These are phyloP conservation scores for Sextonia rubra DNA, from an alignment of 164 flowering plant genomes.

Conservation along the genomic window DNA sequence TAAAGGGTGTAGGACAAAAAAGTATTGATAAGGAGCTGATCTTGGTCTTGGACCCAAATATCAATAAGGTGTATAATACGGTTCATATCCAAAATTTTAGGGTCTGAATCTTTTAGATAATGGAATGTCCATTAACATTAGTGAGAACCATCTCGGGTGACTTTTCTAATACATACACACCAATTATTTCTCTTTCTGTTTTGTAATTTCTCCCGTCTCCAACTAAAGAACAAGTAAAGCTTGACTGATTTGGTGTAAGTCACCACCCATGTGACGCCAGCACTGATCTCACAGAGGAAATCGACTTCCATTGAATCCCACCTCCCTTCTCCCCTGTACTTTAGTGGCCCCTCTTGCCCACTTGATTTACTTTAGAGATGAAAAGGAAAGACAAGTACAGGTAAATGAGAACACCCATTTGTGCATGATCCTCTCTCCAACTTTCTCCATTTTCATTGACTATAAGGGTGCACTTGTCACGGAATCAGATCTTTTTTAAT, in stretches of 20 bases:
- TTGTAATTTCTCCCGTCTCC: not conserved
- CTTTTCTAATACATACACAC: not conserved
- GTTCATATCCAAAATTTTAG: too few relatives aligned
- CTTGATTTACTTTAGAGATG: not conserved
- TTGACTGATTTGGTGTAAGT: not conserved
- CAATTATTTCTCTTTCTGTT: not conserved
- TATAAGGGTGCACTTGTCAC: too few relatives aligned
- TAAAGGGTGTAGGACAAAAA: too few relatives aligned
- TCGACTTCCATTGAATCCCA: not conserved
- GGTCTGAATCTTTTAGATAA: too few relatives aligned
- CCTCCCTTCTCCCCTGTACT: not conserved
- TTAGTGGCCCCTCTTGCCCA: not conserved
- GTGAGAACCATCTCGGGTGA: not conserved
- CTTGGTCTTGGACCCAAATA: too few relatives aligned
- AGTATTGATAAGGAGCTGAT: too few relatives aligned
- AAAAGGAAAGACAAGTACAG: not conserved
- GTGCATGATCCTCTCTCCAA: not conserved
- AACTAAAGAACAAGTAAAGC: not conserved
- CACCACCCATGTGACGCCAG: conserved; percentile 6
- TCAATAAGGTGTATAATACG: too few relatives aligned
- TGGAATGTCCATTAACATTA: too few relatives aligned
- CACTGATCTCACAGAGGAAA: not conserved
- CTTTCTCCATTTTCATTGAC: too few relatives aligned
- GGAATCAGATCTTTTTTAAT: too few relatives aligned
- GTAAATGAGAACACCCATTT: not conserved